These are phyloP conservation scores for Aspergillus viridinutans DNA, from an alignment of 2,329 filamentous ascomycete species.

Conservation along the genomic window DNA sequence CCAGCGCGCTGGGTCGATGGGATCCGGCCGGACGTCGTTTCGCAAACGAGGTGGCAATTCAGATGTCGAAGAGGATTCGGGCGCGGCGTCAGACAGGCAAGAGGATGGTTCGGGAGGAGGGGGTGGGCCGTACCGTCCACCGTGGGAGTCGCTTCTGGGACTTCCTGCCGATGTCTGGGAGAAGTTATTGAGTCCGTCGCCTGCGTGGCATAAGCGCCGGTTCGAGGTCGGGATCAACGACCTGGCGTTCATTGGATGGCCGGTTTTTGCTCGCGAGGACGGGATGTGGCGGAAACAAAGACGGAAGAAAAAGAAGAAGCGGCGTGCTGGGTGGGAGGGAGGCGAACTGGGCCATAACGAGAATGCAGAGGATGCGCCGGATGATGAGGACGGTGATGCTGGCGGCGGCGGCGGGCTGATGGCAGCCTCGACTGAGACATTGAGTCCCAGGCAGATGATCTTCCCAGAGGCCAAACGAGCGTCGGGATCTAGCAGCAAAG, in stretches of 20 bases:
- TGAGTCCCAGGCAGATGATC: conserved; percentile 19
- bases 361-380: conserved; percentile 29
- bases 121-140: conserved; percentile 22
- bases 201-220: conserved; percentile 71
- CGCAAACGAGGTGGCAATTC: conserved; percentile 28
- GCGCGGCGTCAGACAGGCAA: conserved; percentile 24
- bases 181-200: conserved; percentile 70
- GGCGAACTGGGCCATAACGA: conserved; percentile 35
- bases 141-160: conserved; percentile 63
- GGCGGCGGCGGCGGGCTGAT: conserved; percentile 22
- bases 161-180: conserved; percentile 74
- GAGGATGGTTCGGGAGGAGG: conserved; percentile 19
- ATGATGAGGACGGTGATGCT: conserved; percentile 25
- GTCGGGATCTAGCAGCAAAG: conserved; percentile 18
- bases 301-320: conserved; percentile 42
- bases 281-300: conserved; percentile 70
- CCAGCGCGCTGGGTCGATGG: conserved; percentile 31
- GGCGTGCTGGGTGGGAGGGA: conserved; percentile 27
- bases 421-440: conserved; percentile 25
- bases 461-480: conserved; percentile 22
- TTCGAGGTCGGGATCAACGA: conserved; percentile 82
- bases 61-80: conserved; percentile 32
- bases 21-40: conserved; percentile 27
- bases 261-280: conserved; percentile 74
- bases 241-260: conserved; percentile 75